Evolutionary conservation across 2,329 filamentous ascomycete species (phyloP).

Genomic region (Colletotrichum chrysophilum): DNA sequence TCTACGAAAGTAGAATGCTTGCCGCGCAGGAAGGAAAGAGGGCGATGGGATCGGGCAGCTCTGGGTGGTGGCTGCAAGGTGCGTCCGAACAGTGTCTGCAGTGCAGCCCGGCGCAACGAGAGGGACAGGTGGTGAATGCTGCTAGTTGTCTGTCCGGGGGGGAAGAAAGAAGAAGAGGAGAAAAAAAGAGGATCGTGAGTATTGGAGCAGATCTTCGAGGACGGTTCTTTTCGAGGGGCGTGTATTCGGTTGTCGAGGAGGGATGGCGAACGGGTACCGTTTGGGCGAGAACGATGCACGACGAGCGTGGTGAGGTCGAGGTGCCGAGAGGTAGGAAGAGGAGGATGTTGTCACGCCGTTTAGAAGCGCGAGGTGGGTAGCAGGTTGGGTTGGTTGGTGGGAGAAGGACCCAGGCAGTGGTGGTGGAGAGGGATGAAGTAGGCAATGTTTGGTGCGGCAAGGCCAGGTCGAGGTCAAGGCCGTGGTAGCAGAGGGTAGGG

Average conservation of each 20-base stretch:
- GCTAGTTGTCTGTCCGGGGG: not conserved
- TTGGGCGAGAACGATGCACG: not conserved
- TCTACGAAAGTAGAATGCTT: not conserved
- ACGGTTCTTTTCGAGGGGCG: not conserved
- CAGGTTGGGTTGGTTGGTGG: constrained; percentile 4
- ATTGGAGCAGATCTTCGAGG: not conserved
- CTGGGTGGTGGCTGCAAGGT: not conserved
- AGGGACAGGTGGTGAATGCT: not conserved
- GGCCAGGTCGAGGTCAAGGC: not conserved
- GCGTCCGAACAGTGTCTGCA: not conserved
- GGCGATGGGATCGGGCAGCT: not conserved
- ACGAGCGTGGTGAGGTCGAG: constrained; percentile 4
- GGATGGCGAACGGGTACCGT: not conserved
- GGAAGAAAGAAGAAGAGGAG: not conserved
- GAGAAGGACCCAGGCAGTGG: not conserved
- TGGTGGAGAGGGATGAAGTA: not conserved
- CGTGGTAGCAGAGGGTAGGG: not conserved
- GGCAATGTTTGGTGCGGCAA: not conserved
- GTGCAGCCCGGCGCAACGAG: not conserved
- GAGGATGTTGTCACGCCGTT: constrained; percentile 18
- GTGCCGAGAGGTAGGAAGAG: constrained; percentile 5
- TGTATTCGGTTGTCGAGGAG: not conserved
- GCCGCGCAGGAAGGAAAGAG: not conserved
- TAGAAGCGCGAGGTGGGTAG: constrained; percentile 14
- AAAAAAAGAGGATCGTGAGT: not conserved